phyloP scores from a whole-genome alignment of 306 rosid genomes.

The Vigna radiata region DNA sequence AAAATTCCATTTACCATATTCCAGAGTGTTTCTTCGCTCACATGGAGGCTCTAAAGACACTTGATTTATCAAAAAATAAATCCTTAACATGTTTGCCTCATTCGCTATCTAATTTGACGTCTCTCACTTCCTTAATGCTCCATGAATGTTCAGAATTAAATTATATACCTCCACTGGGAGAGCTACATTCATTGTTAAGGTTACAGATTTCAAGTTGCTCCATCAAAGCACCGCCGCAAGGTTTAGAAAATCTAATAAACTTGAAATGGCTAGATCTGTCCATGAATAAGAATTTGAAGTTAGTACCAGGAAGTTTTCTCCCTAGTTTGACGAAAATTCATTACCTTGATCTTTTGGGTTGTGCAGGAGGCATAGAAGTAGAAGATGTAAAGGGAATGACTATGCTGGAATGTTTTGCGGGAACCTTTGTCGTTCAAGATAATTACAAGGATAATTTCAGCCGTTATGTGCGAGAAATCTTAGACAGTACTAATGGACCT shows the following conservation, averaged over 20 bases:
- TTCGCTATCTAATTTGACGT: neutral
- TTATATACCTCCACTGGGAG: conserved; percentile 16
- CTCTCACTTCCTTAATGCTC: neutral
- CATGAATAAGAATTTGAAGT: fast-evolving
- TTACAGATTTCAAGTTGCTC: neutral
- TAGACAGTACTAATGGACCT: neutral
- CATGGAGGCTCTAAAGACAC: neutral
- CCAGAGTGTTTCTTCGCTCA: neutral
- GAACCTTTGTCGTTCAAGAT: neutral
- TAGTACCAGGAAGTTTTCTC: neutral
- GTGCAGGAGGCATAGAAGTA: neutral
- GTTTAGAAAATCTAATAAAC: neutral
- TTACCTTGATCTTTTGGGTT: neutral
- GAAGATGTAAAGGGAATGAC: neutral
- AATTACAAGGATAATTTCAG: too few relatives aligned
- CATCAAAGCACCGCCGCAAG: neutral
- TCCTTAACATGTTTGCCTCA: neutral
- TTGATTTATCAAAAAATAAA: neutral
- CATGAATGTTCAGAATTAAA: neutral
- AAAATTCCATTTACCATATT: neutral
- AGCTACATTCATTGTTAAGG: neutral
- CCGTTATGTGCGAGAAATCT: neutral
- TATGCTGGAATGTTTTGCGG: neutral
- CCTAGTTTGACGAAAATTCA: neutral
- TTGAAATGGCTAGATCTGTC: neutral